phyloP scores from a whole-genome alignment of 2,329 filamentous ascomycete genomes.

The Talaromyces sp. region DNA sequence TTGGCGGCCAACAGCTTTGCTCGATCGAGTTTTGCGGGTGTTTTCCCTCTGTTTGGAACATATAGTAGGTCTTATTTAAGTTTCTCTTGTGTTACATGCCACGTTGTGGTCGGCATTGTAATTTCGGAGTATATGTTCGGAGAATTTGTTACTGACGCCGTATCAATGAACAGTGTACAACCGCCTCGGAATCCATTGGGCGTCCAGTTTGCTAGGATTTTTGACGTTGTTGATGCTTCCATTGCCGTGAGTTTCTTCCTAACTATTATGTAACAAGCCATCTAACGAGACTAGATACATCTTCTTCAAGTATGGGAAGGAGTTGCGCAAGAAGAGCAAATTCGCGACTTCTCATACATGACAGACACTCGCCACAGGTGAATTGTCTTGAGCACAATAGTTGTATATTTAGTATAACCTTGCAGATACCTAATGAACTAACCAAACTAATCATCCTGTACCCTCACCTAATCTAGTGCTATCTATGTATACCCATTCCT shows the following conservation, averaged over 20 bases:
- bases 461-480: neutral
- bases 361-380: neutral
- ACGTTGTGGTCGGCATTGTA: slow-evolving; percentile 43
- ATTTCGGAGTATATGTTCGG: neutral
- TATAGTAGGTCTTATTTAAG: slow-evolving; percentile 34
- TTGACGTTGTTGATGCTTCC: slow-evolving; percentile 41
- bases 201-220: slow-evolving; percentile 41
- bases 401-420: neutral
- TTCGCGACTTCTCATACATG: slow-evolving; percentile 30
- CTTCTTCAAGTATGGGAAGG: slow-evolving; percentile 41
- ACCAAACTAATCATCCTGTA: neutral
- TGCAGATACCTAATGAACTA: neutral
- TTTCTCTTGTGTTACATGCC: slow-evolving; percentile 39
- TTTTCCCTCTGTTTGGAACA: slow-evolving; percentile 69
- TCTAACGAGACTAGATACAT: slow-evolving; percentile 30
- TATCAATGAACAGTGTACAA: slow-evolving; percentile 44
- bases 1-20: slow-evolving; percentile 80
- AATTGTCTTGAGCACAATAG: neutral
- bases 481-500: too few species aligned
- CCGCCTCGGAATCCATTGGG: slow-evolving; percentile 44
- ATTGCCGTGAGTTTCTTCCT: slow-evolving; percentile 34
- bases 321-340: slow-evolving; percentile 38
- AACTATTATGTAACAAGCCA: neutral
- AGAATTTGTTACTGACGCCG: neutral
- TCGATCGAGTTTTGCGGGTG: slow-evolving; percentile 71